Evolutionary conservation across 83 land plant species (phyloP), one percentile per base, ranked within the genome.

Genomic region (Diphasiastrum complanatum): DNA sequence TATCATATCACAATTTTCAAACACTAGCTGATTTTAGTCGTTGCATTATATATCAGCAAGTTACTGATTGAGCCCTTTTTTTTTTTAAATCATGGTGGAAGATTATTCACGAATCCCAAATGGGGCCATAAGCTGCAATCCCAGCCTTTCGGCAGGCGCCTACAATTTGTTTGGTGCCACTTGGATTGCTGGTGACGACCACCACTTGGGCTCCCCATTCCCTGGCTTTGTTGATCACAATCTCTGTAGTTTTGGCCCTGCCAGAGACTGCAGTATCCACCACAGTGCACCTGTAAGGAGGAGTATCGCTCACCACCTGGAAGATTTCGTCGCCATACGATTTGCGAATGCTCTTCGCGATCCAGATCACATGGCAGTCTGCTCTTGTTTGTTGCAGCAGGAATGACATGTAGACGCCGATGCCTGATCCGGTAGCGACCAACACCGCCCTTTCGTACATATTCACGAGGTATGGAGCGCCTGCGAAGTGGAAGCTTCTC

Each of bases 21-120:
- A n/a, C n/a, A n/a, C n/a, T n/a, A n/a, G n/a, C n/a, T n/a, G n/a
- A n/a, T n/a, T n/a, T n/a, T n/a, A n/a, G n/a, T n/a, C n/a, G n/a
- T n/a, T n/a, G n/a, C n/a, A n/a, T n/a, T n/a, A n/a, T n/a, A n/a
- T n/a, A n/a, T n/a, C n/a, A n/a, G n/a, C n/a, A n/a, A n/a, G n/a
- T n/a, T n/a, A n/a, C n/a, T n/a, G n/a, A n/a, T n/a, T n/a, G n/a
- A n/a, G n/a, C n/a, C n/a, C n/a, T n/a, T n/a, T n/a, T n/a, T n/a
- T n/a, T n/a, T n/a, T n/a, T n/a, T n/a, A n/a, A n/a, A n/a, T n/a
- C n/a, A n/a, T n/a, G n/a, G n/a, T n/a, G n/a, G n/a, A n/a, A n/a
- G n/a, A n/a, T n/a, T n/a, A n/a, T n/a, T n/a, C n/a, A n/a, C n/a
- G 83, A 80, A 32, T 82, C 85, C 85, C 83, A 82, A 16, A 82